phyloP scores from a whole-genome alignment of 2,329 filamentous ascomycete genomes.

The Nakataea oryzae region DNA sequence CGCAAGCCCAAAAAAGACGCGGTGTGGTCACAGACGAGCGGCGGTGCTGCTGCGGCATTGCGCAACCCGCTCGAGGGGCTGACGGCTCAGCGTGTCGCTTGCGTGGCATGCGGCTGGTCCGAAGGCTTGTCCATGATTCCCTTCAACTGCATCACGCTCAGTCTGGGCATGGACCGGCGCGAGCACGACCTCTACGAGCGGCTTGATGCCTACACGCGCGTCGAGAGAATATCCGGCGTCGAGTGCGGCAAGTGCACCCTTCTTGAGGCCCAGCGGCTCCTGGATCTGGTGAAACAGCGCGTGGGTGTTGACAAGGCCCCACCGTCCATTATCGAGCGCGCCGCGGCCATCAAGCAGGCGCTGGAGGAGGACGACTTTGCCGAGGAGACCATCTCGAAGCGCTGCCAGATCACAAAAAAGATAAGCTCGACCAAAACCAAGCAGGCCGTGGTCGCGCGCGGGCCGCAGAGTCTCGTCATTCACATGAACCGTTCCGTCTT shows the following conservation, averaged over 20 bases:
- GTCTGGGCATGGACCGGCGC: slow-evolving; percentile 52
- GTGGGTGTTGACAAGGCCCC: slow-evolving; percentile 13
- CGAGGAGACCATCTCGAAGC: slow-evolving; percentile 51
- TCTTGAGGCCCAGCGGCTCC: slow-evolving; percentile 39
- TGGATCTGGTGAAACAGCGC: slow-evolving; percentile 35
- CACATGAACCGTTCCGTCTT: slow-evolving; percentile 92
- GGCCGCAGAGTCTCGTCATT: slow-evolving; percentile 70
- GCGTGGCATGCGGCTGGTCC: slow-evolving; percentile 73
- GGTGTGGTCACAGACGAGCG: too few relatives aligned
- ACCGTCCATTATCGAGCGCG: slow-evolving; percentile 27
- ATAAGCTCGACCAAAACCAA: slow-evolving; percentile 77
- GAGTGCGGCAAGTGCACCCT: slow-evolving; percentile 89
- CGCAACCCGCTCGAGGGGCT: slow-evolving; percentile 81
- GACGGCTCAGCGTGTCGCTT: slow-evolving; percentile 80
- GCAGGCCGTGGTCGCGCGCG: slow-evolving; percentile 74
- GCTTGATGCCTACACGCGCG: slow-evolving; percentile 71
- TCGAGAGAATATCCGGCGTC: slow-evolving; percentile 81
- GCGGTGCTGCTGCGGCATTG: slow-evolving; percentile 13
- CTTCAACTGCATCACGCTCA: slow-evolving; percentile 88
- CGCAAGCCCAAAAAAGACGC: slow-evolving; percentile 14
- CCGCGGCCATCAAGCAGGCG: slow-evolving; percentile 50
- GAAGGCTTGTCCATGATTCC: slow-evolving; percentile 84
- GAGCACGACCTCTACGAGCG: slow-evolving; percentile 67
- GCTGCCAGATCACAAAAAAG: slow-evolving; percentile 57
- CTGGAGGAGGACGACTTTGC: slow-evolving; percentile 74